Conservation (phyloP, 352 stramenopile species). For the Pythium phragmiticola region DNA sequence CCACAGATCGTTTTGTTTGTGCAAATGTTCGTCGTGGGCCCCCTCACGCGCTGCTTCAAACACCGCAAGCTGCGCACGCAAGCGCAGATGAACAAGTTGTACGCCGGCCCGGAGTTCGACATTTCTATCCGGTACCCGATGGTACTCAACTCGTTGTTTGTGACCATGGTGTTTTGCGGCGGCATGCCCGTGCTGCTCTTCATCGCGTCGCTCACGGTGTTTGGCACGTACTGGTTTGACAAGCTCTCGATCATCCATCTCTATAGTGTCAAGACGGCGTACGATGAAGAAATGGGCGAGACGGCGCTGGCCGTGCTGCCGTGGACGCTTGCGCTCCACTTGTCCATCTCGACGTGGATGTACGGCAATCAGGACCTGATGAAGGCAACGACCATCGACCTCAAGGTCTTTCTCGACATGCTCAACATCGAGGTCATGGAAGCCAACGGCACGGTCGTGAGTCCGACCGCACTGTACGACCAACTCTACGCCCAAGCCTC, state of each 20-base stretch:
- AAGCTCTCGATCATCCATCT: constrained; percentile 77
- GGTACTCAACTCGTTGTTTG: constrained; percentile 83
- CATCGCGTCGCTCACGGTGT: constrained; percentile 60
- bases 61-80: constrained; percentile 58
- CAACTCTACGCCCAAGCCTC: constrained; percentile 38
- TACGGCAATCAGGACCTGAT: constrained; percentile 76
- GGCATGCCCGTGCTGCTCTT: constrained; percentile 79
- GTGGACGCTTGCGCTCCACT: constrained; percentile 67
- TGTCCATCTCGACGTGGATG: constrained; percentile 82
- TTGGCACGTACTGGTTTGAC: constrained; percentile 74
- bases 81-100: constrained; percentile 75
- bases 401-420: constrained; percentile 35
- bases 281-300: constrained; percentile 75
- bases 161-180: constrained; percentile 81
- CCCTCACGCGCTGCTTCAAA: constrained; percentile 41
- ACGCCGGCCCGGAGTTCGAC: constrained; percentile 69
- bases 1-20: constrained; percentile 62
- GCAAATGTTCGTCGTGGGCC: constrained; percentile 58
- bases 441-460: constrained; percentile 23
- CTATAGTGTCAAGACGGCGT: constrained; percentile 78
- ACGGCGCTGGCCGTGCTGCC: constrained; percentile 54
- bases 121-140: constrained; percentile 80
- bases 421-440: constrained; percentile 27
- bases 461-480: constrained; percentile 40
- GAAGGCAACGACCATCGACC: constrained; percentile 48